Percentiles rank a stretch among this genome's conserved stretches.
Evolutionary conservation across 2,329 filamentous ascomycete species (phyloP).

Genomic region (Nemania sp.): DNA sequence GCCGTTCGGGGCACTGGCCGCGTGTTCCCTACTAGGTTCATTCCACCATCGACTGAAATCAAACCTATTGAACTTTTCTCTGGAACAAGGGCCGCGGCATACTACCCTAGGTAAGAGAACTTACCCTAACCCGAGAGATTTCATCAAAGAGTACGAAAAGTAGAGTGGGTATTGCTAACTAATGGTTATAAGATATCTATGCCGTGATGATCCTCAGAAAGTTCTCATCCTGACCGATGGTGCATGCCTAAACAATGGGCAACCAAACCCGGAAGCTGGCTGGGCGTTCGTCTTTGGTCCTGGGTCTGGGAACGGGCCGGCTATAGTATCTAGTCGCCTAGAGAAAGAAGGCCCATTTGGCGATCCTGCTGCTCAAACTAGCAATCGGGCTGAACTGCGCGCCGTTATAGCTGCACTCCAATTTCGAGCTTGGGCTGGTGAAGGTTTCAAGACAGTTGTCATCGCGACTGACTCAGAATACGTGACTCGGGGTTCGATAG

Average conservation of each 20-base stretch:
- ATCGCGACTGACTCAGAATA: constrained; percentile 68
- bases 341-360: constrained; percentile 59
- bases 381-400: constrained; percentile 67
- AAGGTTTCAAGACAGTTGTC: constrained; percentile 58
- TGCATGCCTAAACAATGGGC: constrained; percentile 59
- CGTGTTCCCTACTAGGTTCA: constrained; percentile 52
- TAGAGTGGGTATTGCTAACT: neutral
- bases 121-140: neutral
- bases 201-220: constrained; percentile 47
- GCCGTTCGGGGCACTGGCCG: constrained; percentile 50
- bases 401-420: constrained; percentile 64
- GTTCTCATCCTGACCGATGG: constrained; percentile 61
- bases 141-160: neutral
- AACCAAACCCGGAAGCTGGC: constrained; percentile 53
- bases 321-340: constrained; percentile 51
- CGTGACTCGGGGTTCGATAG: constrained; percentile 59
- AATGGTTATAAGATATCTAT: constrained; percentile 47
- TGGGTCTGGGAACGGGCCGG: constrained; percentile 23
- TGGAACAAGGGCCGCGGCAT: constrained; percentile 19
- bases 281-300: constrained; percentile 54
- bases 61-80: constrained; percentile 49
- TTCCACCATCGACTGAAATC: constrained; percentile 41
- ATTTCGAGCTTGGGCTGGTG: constrained; percentile 57
- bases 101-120: constrained; percentile 42
- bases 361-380: constrained; percentile 55